phyloP scores from a whole-genome alignment of 2,329 filamentous ascomycete genomes.

The Penicillium glabrum region DNA sequence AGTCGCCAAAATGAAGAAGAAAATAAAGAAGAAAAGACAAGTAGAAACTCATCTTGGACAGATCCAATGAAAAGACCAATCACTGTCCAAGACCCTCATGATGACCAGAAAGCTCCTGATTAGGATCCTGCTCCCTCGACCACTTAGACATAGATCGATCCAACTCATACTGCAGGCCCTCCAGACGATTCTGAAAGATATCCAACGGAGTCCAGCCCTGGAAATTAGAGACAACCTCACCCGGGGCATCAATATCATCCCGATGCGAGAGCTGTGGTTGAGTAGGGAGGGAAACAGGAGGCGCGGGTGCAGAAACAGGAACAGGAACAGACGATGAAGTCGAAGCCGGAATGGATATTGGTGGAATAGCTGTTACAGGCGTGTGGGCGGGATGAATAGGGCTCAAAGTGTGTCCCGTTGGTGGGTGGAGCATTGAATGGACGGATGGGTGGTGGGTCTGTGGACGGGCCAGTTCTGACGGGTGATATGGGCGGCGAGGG shows the following conservation, averaged over 20 bases:
- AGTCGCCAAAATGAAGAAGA: neutral
- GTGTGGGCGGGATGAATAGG: neutral
- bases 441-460: neutral
- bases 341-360: neutral
- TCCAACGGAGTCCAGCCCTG: conserved; percentile 23
- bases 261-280: neutral
- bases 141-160: conserved; percentile 24
- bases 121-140: conserved; percentile 21
- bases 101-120: conserved; percentile 17
- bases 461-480: neutral
- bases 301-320: neutral
- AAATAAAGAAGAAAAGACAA: neutral
- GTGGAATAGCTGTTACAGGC: neutral
- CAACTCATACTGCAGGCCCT: conserved; percentile 16
- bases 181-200: conserved; percentile 20
- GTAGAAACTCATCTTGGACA: neutral
- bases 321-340: neutral
- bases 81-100: conserved; percentile 24
- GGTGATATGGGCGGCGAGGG: neutral
- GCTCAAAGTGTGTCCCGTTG: neutral
- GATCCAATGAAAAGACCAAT: neutral
- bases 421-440: neutral
- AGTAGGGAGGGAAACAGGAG: neutral
- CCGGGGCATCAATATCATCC: conserved; percentile 11
- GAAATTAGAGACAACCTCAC: conserved; percentile 9